Conservation (phyloP, 2,329 filamentous ascomycete genomes). For the Leptodontidium sp. region DNA sequence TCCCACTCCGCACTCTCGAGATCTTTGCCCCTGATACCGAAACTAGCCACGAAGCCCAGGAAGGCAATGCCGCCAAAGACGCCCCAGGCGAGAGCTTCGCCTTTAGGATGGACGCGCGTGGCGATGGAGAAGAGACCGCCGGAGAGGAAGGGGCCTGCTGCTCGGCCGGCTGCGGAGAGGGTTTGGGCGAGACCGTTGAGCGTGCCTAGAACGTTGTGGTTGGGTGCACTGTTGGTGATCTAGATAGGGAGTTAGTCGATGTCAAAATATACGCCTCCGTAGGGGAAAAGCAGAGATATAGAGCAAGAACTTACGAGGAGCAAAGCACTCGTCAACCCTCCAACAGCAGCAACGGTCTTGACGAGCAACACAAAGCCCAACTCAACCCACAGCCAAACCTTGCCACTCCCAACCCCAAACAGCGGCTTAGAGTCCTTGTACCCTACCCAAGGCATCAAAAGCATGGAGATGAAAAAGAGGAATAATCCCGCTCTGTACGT, state of each 20-base stretch:
- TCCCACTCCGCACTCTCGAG: slow-evolving; percentile 65
- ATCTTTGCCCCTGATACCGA: slow-evolving; percentile 73
- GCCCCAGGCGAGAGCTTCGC: slow-evolving; percentile 86
- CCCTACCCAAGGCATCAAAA: slow-evolving; percentile 89
- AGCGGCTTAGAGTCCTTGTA: slow-evolving; percentile 69
- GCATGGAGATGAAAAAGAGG: slow-evolving; percentile 82
- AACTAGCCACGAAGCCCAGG: slow-evolving; percentile 79
- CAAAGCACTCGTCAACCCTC: slow-evolving; percentile 88
- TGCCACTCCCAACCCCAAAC: slow-evolving; percentile 67
- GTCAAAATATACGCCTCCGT: neutral
- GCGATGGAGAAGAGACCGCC: slow-evolving; percentile 86
- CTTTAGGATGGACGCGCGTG: slow-evolving; percentile 76
- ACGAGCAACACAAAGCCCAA: slow-evolving; percentile 82
- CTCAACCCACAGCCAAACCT: slow-evolving; percentile 79
- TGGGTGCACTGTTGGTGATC: slow-evolving; percentile 94
- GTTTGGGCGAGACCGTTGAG: slow-evolving; percentile 95
- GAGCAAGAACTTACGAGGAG: slow-evolving; percentile 70
- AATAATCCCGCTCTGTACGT: slow-evolving; percentile 83
- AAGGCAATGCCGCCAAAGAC: slow-evolving; percentile 86
- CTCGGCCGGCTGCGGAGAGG: slow-evolving; percentile 87
- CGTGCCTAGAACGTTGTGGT: slow-evolving; percentile 84
- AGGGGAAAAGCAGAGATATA: neutral
- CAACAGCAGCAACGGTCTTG: slow-evolving; percentile 92
- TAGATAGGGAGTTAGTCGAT: slow-evolving; percentile 47
- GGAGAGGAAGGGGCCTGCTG: slow-evolving; percentile 86